A percentile compares a stretch with the other conserved stretches of the same genome.
Evolutionary conservation across 2,329 filamentous ascomycete genomes (phyloP).

Genomic region (Fusarium redolens): DNA sequence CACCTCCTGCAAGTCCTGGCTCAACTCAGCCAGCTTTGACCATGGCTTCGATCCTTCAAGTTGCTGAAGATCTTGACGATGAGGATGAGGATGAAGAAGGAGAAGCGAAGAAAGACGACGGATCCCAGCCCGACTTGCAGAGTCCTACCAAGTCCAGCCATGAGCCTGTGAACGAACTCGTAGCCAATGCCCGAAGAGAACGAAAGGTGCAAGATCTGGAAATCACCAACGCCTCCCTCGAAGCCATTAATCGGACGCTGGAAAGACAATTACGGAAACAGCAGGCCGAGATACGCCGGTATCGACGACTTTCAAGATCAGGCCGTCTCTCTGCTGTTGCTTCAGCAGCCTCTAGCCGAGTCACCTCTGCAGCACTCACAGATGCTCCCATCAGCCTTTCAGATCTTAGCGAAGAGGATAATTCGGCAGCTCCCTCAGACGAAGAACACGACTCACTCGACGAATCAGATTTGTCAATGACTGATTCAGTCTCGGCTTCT

Average conservation of each 20-base stretch:
- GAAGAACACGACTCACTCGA: conserved; percentile 63
- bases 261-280: conserved; percentile 94
- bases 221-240: conserved; percentile 93
- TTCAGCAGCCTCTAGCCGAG: conserved; percentile 58
- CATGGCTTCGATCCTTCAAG: conserved; percentile 67
- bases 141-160: conserved; percentile 69
- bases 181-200: conserved; percentile 89
- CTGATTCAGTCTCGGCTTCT: conserved; percentile 47
- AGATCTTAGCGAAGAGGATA: conserved; percentile 58
- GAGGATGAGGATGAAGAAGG: conserved; percentile 50
- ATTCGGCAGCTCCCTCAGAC: conserved; percentile 49
- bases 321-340: conserved; percentile 74
- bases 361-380: conserved; percentile 57
- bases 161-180: conserved; percentile 77
- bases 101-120: conserved; percentile 45
- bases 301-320: conserved; percentile 84
- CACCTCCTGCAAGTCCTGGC: conserved; percentile 51
- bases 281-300: conserved; percentile 86
- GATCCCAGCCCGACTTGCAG: conserved; percentile 53
- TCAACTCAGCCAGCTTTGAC: conserved; percentile 54
- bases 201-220: conserved; percentile 96
- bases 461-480: conserved; percentile 62
- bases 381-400: conserved; percentile 59
- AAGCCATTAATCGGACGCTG: conserved; percentile 93
- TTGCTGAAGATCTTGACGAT: conserved; percentile 62